Evolutionary conservation across 2,329 filamentous ascomycete genomes (phyloP), one percentile per base, ranked within the genome.

Genomic region (Cytospora chrysosperma): DNA sequence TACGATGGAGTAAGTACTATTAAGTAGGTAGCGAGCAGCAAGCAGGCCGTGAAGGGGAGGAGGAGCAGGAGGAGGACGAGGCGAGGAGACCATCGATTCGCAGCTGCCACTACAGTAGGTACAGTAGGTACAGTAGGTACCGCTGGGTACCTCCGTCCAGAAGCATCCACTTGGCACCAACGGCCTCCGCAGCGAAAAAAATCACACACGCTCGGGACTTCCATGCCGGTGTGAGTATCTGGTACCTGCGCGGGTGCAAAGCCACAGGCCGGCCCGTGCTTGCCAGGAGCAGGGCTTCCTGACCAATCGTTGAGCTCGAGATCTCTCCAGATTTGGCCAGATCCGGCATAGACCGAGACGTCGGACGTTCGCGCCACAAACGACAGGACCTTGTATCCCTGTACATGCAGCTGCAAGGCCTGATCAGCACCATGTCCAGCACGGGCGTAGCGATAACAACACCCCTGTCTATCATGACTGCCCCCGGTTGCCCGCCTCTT

Each of bases 241-340:
- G 15, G 37, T 19, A 19, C 19, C 15, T 40, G 15, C 7, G 37
- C 17, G 7, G 37, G 37, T 5, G 43, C 10, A 47, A 47, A 47
- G 43, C 43, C 43, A 47, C 43, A 24, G 4, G 1, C n/a, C 13
- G 43, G 7, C 8, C 43, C 10, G n/a, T 47, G 43, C 43, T 47
- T 47, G 43, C 43, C n/a, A 21, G 13, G n/a, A 24, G n/a, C 21
- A 47, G 43, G 7, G 10, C n/a, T 21, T 19, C 5, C n/a, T 10
- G 10, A 50, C 59, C 59, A 61, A 61, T 61, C 21, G 54, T 55
- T 40, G 52, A 61, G 59, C 59, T 61, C 51, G 30, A 61, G 53
- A 55, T 28, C 59, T 61, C 59, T 61, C 59, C 59, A 61, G 59
- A 61, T 55, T 61, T 43, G 59, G 17, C 51, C 59, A 49, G 59